Conservation (phyloP, 164 flowering plant species). For the Umbilicus rupestris region DNA sequence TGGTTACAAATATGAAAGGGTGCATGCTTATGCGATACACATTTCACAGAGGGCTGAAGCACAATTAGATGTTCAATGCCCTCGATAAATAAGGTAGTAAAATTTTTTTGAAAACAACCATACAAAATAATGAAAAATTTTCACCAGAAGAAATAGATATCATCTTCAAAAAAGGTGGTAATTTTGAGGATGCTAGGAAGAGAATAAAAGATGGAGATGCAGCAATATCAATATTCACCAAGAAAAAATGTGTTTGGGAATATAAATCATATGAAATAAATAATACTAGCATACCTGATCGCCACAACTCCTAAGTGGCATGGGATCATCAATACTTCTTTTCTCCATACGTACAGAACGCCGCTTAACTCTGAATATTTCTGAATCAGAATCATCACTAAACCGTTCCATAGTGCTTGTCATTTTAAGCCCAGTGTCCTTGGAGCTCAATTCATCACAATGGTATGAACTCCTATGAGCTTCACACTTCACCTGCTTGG, state of each 20-base stretch:
- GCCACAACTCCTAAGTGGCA: slow-evolving; percentile 23
- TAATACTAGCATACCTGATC: slow-evolving; percentile 34
- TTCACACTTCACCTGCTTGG: not conserved
- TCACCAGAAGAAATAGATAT: too few relatives aligned
- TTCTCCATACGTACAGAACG: slow-evolving; percentile 41
- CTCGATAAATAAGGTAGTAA: too few relatives aligned
- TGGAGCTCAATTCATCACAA: slow-evolving; percentile 7
- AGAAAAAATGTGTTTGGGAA: too few relatives aligned
- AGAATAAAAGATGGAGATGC: too few relatives aligned
- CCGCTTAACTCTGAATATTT: slow-evolving; percentile 74
- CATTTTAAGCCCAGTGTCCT: slow-evolving; percentile 13
- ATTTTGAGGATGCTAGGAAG: too few relatives aligned
- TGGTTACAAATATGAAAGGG: not conserved
- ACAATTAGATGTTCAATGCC: too few relatives aligned
- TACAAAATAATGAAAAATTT: too few relatives aligned
- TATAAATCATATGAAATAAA: not conserved
- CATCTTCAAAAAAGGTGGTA: too few relatives aligned
- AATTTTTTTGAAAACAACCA: too few relatives aligned
- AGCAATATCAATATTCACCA: too few relatives aligned
- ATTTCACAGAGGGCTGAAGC: not conserved
- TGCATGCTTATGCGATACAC: not conserved
- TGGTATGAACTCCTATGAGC: not conserved
- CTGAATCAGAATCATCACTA: slow-evolving; percentile 68
- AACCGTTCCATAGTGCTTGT: slow-evolving; percentile 19
- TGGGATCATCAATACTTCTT: slow-evolving; percentile 19